phyloP scores from a whole-genome alignment of 1,284 basidiomycete genomes.

The Gymnopus androsaceus region DNA sequence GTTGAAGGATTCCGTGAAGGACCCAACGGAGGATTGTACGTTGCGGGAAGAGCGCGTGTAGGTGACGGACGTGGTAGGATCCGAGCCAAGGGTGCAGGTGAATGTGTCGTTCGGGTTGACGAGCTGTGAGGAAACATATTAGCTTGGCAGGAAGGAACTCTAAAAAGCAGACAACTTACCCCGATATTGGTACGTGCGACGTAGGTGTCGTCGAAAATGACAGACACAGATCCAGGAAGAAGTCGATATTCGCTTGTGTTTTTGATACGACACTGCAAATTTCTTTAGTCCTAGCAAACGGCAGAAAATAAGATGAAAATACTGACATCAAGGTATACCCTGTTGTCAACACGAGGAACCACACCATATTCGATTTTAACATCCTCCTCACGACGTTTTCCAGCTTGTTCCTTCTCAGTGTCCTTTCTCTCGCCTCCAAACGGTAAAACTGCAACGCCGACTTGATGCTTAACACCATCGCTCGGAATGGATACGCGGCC shows the following conservation, averaged over 20 bases:
- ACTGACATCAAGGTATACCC: conserved; percentile 49
- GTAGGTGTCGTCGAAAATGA: conserved; percentile 52
- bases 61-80: conserved; percentile 48
- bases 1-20: conserved; percentile 46
- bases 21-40: conserved; percentile 34
- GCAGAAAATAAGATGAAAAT: conserved; percentile 3
- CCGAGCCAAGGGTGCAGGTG: conserved; percentile 55
- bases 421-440: conserved; percentile 38
- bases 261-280: conserved; percentile 44
- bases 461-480: conserved; percentile 55
- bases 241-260: conserved; percentile 55
- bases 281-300: conserved; percentile 11
- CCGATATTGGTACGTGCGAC: conserved; percentile 49
- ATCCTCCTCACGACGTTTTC: not conserved
- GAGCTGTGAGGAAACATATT: conserved; percentile 35
- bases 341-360: conserved; percentile 47
- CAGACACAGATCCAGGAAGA: conserved; percentile 50
- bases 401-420: not conserved
- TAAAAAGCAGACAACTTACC: conserved; percentile 30
- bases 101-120: conserved; percentile 52
- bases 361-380: conserved; percentile 44
- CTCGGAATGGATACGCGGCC: conserved; percentile 52
- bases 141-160: not conserved
- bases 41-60: conserved; percentile 44
- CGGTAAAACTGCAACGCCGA: conserved; percentile 49